Percentiles rank a stretch among this genome's conserved stretches.
Conservation (phyloP, 371 early-diverging fungal species). For the Entomophthora muscae region DNA sequence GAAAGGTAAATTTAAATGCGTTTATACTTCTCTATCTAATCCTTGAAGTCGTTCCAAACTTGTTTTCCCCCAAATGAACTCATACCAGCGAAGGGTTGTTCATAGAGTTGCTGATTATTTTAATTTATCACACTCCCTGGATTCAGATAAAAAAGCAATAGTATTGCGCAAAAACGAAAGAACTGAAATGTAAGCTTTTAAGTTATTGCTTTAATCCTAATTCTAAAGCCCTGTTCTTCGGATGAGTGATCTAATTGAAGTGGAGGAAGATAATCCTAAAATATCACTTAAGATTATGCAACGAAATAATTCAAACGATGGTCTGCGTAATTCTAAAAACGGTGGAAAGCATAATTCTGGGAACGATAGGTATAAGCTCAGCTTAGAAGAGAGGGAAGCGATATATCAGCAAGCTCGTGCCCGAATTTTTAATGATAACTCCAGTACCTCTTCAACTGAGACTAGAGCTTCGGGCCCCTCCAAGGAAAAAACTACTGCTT, state of each 20-base stretch:
- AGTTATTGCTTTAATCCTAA: not conserved
- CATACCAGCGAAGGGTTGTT: slow-evolving; percentile 54
- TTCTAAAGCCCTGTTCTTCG: slow-evolving; percentile 15
- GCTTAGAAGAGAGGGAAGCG: slow-evolving; percentile 49
- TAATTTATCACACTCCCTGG: slow-evolving; percentile 39
- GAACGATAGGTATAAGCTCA: slow-evolving; percentile 19
- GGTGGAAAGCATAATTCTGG: slow-evolving; percentile 9
- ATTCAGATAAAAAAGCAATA: slow-evolving; percentile 34
- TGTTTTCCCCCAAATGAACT: slow-evolving; percentile 53
- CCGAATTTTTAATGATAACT: slow-evolving; percentile 31
- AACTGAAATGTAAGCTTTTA: slow-evolving; percentile 34
- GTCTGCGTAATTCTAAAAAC: not conserved
- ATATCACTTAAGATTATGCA: slow-evolving; percentile 24
- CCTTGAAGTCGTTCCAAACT: slow-evolving; percentile 28
- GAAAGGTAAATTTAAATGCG: slow-evolving; percentile 26
- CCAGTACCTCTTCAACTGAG: not conserved
- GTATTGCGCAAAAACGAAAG: slow-evolving; percentile 34
- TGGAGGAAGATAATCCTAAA: slow-evolving; percentile 16
- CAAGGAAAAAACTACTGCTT: not conserved
- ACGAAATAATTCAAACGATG: slow-evolving; percentile 10
- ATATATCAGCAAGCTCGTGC: slow-evolving; percentile 59
- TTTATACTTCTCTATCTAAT: not conserved
- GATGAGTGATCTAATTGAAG: slow-evolving; percentile 24
- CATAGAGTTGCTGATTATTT: slow-evolving; percentile 57
- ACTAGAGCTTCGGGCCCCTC: not conserved